These are phyloP conservation scores for Hypoxylon sp. DNA, from an alignment of 2,329 filamentous ascomycete species.

Conservation along the genomic window DNA sequence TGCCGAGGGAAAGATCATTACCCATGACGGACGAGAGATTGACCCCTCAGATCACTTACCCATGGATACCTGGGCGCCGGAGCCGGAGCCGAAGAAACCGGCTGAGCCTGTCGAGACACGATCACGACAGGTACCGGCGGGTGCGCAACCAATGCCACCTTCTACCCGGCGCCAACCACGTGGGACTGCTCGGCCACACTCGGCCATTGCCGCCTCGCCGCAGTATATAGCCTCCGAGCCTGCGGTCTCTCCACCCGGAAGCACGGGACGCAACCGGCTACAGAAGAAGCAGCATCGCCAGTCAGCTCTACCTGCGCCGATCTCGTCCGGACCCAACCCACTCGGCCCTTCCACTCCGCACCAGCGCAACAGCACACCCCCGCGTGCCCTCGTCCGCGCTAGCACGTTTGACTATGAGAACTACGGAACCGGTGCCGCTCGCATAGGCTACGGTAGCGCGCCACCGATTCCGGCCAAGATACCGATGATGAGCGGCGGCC, in stretches of 20 bases:
- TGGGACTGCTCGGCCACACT: constrained; percentile 59
- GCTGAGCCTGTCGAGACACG: constrained; percentile 39
- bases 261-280: constrained; percentile 64
- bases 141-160: constrained; percentile 60
- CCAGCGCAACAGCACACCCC: constrained; percentile 58
- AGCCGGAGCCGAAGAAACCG: constrained; percentile 70
- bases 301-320: constrained; percentile 52
- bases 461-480: constrained; percentile 77
- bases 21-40: constrained; percentile 76
- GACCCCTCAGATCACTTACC: constrained; percentile 84
- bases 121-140: constrained; percentile 57
- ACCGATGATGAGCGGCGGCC: constrained; percentile 58
- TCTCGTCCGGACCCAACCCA: constrained; percentile 55
- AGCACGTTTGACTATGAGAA: constrained; percentile 66
- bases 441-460: constrained; percentile 47
- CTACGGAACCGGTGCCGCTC: constrained; percentile 48
- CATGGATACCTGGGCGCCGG: constrained; percentile 78
- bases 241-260: constrained; percentile 47
- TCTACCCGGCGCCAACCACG: constrained; percentile 62
- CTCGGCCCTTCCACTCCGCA: constrained; percentile 62
- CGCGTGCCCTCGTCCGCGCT: constrained; percentile 55
- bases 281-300: constrained; percentile 67
- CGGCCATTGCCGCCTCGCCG: constrained; percentile 50
- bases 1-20: constrained; percentile 74
- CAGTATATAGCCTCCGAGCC: constrained; percentile 42